Evolutionary conservation across 1,284 basidiomycete genomes (phyloP).

Genomic region (Cryptococcus sp.): DNA sequence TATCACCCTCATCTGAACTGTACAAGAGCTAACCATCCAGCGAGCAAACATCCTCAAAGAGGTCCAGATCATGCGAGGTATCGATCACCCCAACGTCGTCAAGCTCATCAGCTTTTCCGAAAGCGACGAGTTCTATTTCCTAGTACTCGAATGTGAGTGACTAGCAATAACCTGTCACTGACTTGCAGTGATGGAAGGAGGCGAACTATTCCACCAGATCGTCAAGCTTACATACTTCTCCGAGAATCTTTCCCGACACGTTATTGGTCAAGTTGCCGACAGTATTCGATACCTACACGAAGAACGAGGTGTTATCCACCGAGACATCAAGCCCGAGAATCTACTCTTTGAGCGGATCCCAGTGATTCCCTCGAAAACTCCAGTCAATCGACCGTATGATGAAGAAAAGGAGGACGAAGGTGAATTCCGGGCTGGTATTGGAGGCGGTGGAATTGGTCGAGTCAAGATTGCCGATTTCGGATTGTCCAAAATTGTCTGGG

Average conservation of each 20-base stretch:
- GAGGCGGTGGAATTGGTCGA: conserved; percentile 93
- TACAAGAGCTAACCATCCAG: conserved; percentile 52
- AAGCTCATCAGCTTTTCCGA: conserved; percentile 86
- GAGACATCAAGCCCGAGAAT: conserved; percentile 98
- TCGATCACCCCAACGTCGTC: conserved; percentile 83
- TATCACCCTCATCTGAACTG: background rate
- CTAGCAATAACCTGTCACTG: background rate
- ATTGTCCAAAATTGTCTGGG: conserved; percentile 96
- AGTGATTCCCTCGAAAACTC: conserved; percentile 78
- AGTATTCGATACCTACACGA: conserved; percentile 96
- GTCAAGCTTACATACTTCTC: conserved; percentile 99
- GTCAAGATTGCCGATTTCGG: conserved; percentile 99
- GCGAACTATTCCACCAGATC: conserved; percentile 98
- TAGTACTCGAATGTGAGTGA: conserved; percentile 80
- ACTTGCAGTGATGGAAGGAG: conserved; percentile 81
- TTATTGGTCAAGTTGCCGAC: conserved; percentile 94
- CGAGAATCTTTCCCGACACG: conserved; percentile 89
- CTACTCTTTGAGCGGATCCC: conserved; percentile 92
- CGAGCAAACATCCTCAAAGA: conserved; percentile 98
- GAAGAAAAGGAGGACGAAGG: conserved; percentile 99
- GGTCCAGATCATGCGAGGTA: conserved; percentile 98
- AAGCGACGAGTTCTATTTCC: conserved; percentile 87
- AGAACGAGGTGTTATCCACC: conserved; percentile 93
- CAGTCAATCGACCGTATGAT: conserved; percentile 80
- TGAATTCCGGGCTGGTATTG: conserved; percentile 83